Conservation (phyloP, 1,139 yeast genomes). For the Kurtzmaniella quercitrusa region DNA sequence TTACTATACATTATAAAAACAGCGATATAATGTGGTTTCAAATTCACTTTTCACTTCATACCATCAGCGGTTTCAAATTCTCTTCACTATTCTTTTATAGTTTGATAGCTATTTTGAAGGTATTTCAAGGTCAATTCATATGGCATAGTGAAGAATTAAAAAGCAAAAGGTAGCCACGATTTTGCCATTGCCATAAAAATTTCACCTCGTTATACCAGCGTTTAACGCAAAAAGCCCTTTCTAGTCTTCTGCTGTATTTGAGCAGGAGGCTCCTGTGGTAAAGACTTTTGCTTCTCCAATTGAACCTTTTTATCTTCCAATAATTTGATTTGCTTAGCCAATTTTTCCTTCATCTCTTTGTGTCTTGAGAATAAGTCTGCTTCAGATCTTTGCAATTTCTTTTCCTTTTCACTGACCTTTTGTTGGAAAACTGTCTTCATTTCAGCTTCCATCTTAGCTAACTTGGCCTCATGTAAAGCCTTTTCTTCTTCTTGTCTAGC, state of each 20-base stretch:
- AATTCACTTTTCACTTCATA: background rate
- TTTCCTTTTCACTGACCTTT: slow-evolving; percentile 95
- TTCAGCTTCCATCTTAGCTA: slow-evolving; percentile 92
- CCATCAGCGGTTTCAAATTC: background rate
- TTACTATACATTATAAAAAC: background rate
- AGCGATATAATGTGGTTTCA: background rate
- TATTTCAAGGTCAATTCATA: background rate
- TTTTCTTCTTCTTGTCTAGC: slow-evolving; percentile 93
- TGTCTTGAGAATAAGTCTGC: slow-evolving; percentile 95
- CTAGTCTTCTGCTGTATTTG: slow-evolving; percentile 45
- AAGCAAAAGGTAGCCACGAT: background rate
- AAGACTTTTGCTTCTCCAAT: slow-evolving; percentile 65
- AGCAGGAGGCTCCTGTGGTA: slow-evolving; percentile 53
- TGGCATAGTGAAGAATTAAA: background rate
- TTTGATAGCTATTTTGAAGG: background rate
- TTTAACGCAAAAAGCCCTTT: slow-evolving; percentile 52
- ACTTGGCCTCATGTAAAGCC: slow-evolving; percentile 86
- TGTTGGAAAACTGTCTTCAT: slow-evolving; percentile 97
- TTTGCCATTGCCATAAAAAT: background rate
- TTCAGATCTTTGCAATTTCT: slow-evolving; percentile 94
- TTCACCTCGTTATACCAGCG: background rate
- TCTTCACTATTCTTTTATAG: background rate
- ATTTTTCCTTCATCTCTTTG: slow-evolving; percentile 94
- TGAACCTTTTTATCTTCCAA: slow-evolving; percentile 88
- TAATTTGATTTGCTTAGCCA: slow-evolving; percentile 80